These are phyloP conservation scores for Populus alba DNA, from an alignment of 345 rosid genomes.

Conservation along the genomic window DNA sequence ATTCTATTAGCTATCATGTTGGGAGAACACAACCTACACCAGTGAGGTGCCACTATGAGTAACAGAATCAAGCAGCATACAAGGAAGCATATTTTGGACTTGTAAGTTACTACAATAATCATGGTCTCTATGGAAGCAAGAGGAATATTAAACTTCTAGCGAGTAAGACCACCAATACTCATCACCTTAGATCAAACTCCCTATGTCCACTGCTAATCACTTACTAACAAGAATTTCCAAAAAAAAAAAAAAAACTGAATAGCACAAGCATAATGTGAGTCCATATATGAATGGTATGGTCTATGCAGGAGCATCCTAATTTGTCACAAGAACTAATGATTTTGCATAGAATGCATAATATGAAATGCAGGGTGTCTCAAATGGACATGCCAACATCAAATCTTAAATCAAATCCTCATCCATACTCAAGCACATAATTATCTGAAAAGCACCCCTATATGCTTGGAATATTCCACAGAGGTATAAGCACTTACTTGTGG, in stretches of 20 bases:
- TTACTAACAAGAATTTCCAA: not conserved
- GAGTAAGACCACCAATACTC: not conserved
- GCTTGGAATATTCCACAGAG: not conserved
- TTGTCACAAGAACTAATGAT: not conserved
- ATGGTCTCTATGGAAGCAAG: too few species aligned
- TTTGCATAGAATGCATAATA: not conserved
- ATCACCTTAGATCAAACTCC: not conserved
- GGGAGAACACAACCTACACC: not conserved
- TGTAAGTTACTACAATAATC: too few species aligned
- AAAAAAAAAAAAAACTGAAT: too few species aligned
- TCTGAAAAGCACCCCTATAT: not conserved
- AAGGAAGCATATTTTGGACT: not conserved
- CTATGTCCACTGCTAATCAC: not conserved
- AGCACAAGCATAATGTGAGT: not conserved
- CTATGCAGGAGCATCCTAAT: not conserved
- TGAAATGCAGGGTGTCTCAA: not conserved
- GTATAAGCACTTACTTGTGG: slow-evolving; percentile 74
- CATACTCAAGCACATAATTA: not conserved
- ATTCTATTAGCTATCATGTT: not conserved
- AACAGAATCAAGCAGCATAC: not conserved
- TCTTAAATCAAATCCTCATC: not conserved
- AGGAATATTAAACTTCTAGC: too few species aligned
- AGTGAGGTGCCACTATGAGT: not conserved
- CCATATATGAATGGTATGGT: too few species aligned
- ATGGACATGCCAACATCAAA: not conserved